Conservation (phyloP, 768 basidiomycete genomes). For the Termitomyces sp. region DNA sequence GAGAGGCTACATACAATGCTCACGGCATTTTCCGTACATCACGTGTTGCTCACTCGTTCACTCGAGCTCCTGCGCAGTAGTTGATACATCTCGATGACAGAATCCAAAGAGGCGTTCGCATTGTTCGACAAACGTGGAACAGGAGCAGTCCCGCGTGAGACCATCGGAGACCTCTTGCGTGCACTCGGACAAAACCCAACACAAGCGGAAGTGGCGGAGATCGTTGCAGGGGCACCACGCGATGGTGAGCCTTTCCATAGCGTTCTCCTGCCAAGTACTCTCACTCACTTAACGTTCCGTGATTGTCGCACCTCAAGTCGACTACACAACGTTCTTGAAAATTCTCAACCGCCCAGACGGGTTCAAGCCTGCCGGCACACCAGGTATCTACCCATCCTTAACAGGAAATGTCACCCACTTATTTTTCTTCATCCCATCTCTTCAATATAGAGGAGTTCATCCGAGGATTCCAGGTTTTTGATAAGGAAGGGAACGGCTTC, state of each 20-base stretch:
- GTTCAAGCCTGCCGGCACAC: slow-evolving; percentile 77
- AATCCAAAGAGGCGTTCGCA: slow-evolving; percentile 97
- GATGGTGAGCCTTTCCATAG: slow-evolving; percentile 50
- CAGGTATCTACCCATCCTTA: slow-evolving; percentile 7
- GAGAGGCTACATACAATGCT: no score
- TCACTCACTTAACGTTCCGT: not conserved
- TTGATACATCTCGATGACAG: slow-evolving; percentile 34
- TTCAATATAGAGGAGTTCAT: slow-evolving; percentile 86
- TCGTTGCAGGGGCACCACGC: slow-evolving; percentile 67
- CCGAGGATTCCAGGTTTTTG: slow-evolving; percentile 98
- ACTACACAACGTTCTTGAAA: slow-evolving; percentile 86
- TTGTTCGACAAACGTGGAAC: slow-evolving; percentile 97
- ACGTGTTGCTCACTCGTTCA: not conserved
- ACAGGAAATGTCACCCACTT: not conserved
- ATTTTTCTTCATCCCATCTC: not conserved
- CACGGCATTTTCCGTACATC: no score
- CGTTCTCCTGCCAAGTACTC: not conserved
- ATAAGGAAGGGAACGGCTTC: slow-evolving; percentile 91
- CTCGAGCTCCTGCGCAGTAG: not conserved
- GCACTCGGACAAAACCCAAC: slow-evolving; percentile 99
- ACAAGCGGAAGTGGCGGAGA: slow-evolving; percentile 90
- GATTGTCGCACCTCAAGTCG: slow-evolving; percentile 47
- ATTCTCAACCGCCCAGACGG: slow-evolving; percentile 95
- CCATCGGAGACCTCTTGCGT: slow-evolving; percentile 87
- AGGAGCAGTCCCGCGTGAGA: slow-evolving; percentile 83